Base-by-base conservation (phyloP, 176 grass and related monocot species). In the Saccharum spontaneum region DNA sequence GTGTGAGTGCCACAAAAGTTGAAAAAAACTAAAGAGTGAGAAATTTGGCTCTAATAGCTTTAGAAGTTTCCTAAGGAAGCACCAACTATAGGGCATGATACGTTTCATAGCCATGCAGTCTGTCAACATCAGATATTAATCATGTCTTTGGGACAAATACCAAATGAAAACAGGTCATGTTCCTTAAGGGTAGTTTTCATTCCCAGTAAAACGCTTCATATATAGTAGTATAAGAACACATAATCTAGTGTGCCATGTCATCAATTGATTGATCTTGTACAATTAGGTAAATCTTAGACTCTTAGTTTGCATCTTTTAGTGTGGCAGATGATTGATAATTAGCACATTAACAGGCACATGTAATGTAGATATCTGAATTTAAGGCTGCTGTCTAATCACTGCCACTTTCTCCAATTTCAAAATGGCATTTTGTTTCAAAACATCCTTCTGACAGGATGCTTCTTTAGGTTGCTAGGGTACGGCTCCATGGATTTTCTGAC, bases 401-500 rank as follows among this genome's bases (percentile, higher is more conserved):
- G 69, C 16, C 31, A 40, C 37, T 74, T 83, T 59, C 23, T 79
- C 22, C 60, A 74, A 31, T 87, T 31, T 72, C 14, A 31, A 44
- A 66, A 78, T 73, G 69, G 26, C 23, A 63, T 39, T 79, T 92
- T 76, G 20, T 46, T 85, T 79, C 39, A 52, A 88, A 39, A 77
- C 28, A 86, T 73, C 23, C 30, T 45, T 85, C 77, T 76, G 23
- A 75, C 46, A 38, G 57, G 9, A 75, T 77, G 9, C 83, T 67
- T 70, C 82, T 85, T 89, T 88, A 98, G 97, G 89, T 98, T 96
- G 97, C 97, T 73, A 94, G 97, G 82, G 60, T 94, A 41, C 83
- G 97, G 52, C 89, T 98, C 34, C 93, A 98, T 92, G 97, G 97
- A 63, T 96, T 98, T 92, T 98, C 97, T 78, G 93, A 98, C 69